Conservation (phyloP, 176 grass and related monocot species). For the Chloris gayana region DNA sequence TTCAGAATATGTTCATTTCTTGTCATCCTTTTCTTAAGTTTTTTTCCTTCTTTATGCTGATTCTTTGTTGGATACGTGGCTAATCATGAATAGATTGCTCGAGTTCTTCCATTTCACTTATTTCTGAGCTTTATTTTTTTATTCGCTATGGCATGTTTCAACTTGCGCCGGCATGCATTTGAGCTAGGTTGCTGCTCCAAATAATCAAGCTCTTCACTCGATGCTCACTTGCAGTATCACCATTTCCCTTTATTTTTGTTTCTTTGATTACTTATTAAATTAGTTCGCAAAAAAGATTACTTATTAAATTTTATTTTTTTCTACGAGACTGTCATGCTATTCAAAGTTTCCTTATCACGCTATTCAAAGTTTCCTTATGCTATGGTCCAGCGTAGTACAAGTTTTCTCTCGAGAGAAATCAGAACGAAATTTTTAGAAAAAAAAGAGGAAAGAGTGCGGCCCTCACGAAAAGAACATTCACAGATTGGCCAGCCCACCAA, state of each 20-base stretch:
- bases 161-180: background rate
- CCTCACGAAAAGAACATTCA: background rate
- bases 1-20: constrained; percentile 19
- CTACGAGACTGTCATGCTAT: background rate
- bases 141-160: background rate
- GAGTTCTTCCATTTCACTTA: background rate
- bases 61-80: constrained; percentile 10
- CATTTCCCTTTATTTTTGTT: background rate
- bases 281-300: no score
- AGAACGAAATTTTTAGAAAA: background rate
- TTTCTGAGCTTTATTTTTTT: background rate
- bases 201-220: background rate
- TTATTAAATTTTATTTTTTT: no score
- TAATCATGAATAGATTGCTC: constrained; percentile 7
- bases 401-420: background rate
- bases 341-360: no score
- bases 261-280: background rate
- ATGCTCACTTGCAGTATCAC: background rate
- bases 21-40: background rate
- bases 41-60: background rate
- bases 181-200: background rate
- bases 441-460: background rate
- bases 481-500: background rate
- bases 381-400: background rate
- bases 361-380: background rate